A percentile compares a stretch with the other conserved stretches of the same genome.
These are phyloP conservation scores for Xanthoconium separans DNA, from an alignment of 1,284 basidiomycete species.

Conservation along the genomic window DNA sequence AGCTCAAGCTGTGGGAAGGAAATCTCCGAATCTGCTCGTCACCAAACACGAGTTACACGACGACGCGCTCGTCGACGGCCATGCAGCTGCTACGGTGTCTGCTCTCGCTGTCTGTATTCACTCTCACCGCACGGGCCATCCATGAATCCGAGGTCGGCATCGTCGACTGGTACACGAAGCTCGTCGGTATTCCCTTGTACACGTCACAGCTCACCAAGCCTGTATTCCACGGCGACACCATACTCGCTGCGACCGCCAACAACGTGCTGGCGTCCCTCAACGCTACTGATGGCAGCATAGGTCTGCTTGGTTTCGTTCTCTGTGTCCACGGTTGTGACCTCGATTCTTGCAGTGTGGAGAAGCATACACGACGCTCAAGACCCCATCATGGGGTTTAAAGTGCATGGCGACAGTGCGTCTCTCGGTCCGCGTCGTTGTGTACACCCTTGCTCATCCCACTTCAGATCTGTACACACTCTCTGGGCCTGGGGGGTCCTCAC, in stretches of 20 bases:
- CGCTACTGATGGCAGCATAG: conserved; percentile 67
- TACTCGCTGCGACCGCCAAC: conserved; percentile 71
- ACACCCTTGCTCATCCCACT: conserved; percentile 2
- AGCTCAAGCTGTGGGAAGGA: conserved; percentile 20
- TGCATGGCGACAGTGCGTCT: conserved; percentile 57
- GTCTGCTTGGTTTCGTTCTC: conserved; percentile 37
- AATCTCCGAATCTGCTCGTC: not conserved
- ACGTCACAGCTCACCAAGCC: conserved; percentile 52
- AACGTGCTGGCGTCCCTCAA: conserved; percentile 82
- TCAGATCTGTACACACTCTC: conserved; percentile 74
- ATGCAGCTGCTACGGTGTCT: conserved; percentile 23
- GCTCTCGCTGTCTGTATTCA: conserved; percentile 11
- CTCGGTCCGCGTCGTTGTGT: not conserved
- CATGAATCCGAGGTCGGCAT: conserved; percentile 78
- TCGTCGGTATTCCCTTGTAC: conserved; percentile 68
- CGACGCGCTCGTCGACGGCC: not conserved
- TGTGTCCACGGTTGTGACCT: conserved; percentile 7
- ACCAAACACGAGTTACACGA: not conserved
- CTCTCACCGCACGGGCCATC: conserved; percentile 40
- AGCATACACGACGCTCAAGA: conserved; percentile 70
- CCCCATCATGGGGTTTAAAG: conserved; percentile 67
- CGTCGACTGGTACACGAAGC: conserved; percentile 82
- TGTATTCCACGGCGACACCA: conserved; percentile 52
- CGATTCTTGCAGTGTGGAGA: conserved; percentile 68
- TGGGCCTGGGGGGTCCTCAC: conserved; percentile 67